Conservation (phyloP, 176 grass and related monocot species). For the Elaeis guineensis region DNA sequence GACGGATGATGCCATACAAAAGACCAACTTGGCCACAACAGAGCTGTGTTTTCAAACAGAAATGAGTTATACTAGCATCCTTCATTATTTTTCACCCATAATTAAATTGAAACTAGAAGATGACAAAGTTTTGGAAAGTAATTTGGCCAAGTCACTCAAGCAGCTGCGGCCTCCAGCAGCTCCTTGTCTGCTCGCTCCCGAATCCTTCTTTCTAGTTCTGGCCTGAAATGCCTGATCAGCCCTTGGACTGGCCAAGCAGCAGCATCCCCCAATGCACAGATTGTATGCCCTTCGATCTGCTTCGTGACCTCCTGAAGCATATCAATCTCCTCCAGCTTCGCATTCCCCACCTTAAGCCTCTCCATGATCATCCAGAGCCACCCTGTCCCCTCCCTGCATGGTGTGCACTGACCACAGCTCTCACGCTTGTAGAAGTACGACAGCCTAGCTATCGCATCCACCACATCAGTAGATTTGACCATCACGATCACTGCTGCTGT, state of each 20-base stretch:
- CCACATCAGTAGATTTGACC: conserved; percentile 13
- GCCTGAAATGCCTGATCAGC: conserved; percentile 5
- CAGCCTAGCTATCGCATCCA: conserved; percentile 12
- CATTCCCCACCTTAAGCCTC: conserved; percentile 15
- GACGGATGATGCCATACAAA: too few relatives aligned
- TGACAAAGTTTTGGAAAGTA: background rate
- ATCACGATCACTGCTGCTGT: conserved; percentile 10
- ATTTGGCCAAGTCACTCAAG: background rate
- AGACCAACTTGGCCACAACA: too few relatives aligned
- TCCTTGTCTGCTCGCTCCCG: conserved; percentile 1
- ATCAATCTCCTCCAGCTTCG: conserved; percentile 11
- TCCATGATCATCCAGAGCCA: conserved; percentile 12
- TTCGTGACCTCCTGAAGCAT: conserved; percentile 15
- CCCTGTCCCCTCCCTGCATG: conserved; percentile 10
- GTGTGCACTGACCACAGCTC: conserved; percentile 7
- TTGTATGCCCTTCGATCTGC: conserved; percentile 4
- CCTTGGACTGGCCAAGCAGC: conserved; percentile 4
- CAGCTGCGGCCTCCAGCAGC: conserved; percentile 1
- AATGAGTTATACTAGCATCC: too few relatives aligned
- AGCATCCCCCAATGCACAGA: conserved; percentile 5
- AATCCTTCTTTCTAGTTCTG: conserved; percentile 8
- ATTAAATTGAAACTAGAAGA: too few relatives aligned
- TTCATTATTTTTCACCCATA: too few relatives aligned
- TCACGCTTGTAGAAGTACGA: conserved; percentile 13
- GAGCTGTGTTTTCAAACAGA: too few relatives aligned